These are phyloP conservation scores for Sextonia rubra DNA, from an alignment of 164 flowering plant genomes.

Conservation along the genomic window DNA sequence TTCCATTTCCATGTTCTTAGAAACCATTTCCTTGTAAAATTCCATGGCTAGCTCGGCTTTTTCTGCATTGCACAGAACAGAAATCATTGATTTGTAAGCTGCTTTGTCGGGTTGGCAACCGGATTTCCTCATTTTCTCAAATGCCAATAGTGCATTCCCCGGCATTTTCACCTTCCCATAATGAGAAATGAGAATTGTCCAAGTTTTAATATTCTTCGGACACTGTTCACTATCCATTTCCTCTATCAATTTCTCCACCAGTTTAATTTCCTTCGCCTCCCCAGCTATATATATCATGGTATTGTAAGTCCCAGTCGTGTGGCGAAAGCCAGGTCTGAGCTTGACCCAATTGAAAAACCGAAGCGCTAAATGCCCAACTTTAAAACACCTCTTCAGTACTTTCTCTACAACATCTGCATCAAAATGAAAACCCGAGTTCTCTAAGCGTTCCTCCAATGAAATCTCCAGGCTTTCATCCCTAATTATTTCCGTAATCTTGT, in stretches of 20 bases:
- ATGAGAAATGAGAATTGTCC: conserved; percentile 61
- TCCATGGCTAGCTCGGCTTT: conserved; percentile 72
- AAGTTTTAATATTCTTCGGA: conserved; percentile 55
- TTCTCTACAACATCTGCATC: conserved; percentile 58
- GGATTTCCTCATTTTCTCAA: conserved; percentile 56
- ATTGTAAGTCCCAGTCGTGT: conserved; percentile 53
- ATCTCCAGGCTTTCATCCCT: conserved; percentile 27
- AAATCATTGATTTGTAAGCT: conserved; percentile 42
- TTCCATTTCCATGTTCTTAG: conserved; percentile 38
- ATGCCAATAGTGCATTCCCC: conserved; percentile 50
- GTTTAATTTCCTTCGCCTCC: conserved; percentile 52
- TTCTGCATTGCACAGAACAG: conserved; percentile 38
- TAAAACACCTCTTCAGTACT: conserved; percentile 78
- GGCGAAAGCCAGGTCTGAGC: conserved; percentile 39
- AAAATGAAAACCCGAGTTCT: conserved; percentile 29
- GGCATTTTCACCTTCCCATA: conserved; percentile 58
- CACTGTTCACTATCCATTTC: conserved; percentile 58
- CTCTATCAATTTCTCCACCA: conserved; percentile 45
- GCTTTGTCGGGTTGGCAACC: conserved; percentile 55
- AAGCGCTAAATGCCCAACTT: conserved; percentile 57
- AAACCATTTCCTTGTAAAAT: conserved; percentile 68
- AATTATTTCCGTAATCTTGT: conserved; percentile 51
- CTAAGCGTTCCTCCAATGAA: conserved; percentile 59
- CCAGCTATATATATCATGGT: conserved; percentile 67
- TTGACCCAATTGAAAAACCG: conserved; percentile 76